Base-by-base conservation (phyloP, 2,329 filamentous ascomycete genomes). In the Phaeosphaeria sp. region DNA sequence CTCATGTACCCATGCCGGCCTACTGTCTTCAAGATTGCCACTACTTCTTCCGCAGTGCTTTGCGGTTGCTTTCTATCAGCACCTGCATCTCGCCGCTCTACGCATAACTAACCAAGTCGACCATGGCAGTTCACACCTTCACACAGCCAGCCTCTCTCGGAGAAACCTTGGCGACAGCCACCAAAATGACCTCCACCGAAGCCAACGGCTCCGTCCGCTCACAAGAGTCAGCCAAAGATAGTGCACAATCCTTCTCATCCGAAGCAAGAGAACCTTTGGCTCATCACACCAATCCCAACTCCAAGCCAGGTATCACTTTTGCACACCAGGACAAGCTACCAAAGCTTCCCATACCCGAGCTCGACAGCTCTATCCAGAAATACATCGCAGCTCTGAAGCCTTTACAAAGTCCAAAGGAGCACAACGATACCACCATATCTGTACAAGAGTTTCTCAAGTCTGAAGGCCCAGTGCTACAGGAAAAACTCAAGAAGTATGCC, bases 331-430 rank as follows among this genome's bases (percentile, higher is more conserved):
- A 97, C 64, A 90, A 88, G 65, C 84, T 99, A 7, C 92, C 93
- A 1, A 97, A 95, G 76, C 83, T 99, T 41, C 95, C 95, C 7
- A 97, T 99, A 52, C 95, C 94, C 0, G 92, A 96, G 13, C 84
- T 99, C 3, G 90, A 93, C 49, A 81, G 81, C 58, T 92, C 91
- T 0, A 90, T 90, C 75, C 84, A 88, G 64, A 93, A 88, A 72
- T 98, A 98, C 71, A 80, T 97, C 2, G 84, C 88, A 6, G 88
- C 90, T 7, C 80, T 99, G 52, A 88, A 88, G 67, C 93, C 95
- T 2, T 81, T 99, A 7, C 95, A 99, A 75, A 87, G 84, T 7
- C 79, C 85, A 0, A 87, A 92, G 61, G 95, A 98, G 73, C 92
- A 95, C 74, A 85, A 88, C 49, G 93, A 98, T 58, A 96, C 91